phyloP scores from a whole-genome alignment of 306 rosid species.

The Lagenaria siceraria region DNA sequence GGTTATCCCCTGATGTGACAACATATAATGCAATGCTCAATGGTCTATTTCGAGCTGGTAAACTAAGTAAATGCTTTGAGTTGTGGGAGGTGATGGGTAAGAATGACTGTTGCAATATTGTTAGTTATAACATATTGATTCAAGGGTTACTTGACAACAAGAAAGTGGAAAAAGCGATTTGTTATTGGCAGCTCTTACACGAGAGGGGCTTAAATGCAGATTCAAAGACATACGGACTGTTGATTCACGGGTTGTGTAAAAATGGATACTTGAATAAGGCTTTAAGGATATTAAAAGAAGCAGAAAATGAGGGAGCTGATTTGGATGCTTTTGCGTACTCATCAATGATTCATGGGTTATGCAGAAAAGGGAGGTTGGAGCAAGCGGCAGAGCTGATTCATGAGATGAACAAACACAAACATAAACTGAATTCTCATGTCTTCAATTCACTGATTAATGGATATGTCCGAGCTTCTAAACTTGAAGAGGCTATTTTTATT shows the following conservation, averaged over 20 bases:
- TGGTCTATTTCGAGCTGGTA: constrained; percentile 45
- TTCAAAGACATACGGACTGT: constrained; percentile 48
- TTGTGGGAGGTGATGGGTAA: constrained; percentile 55
- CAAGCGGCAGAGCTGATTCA: constrained; percentile 38
- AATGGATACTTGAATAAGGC: constrained; percentile 64
- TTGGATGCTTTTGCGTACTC: constrained; percentile 63
- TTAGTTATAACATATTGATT: constrained; percentile 59
- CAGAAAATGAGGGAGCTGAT: constrained; percentile 27
- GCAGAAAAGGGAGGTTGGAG: constrained; percentile 60
- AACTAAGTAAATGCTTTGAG: constrained; percentile 31
- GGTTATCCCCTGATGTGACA: constrained; percentile 47
- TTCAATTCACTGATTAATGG: constrained; percentile 68
- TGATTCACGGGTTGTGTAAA: constrained; percentile 68
- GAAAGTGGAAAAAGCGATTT: constrained; percentile 35
- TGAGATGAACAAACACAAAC: constrained; percentile 39
- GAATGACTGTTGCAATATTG: constrained; percentile 33
- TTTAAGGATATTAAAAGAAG: constrained; percentile 42
- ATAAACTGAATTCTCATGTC: constrained; percentile 41
- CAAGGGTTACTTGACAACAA: constrained; percentile 50
- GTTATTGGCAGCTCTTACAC: constrained; percentile 37
- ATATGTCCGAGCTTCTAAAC: constrained; percentile 44
- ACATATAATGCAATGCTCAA: constrained; percentile 57
- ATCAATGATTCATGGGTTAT: constrained; percentile 42
- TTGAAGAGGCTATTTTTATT: constrained; percentile 42
- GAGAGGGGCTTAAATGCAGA: constrained; percentile 31